Evolutionary conservation across 495 filamentous ascomycete species (phyloP).

Genomic region (Pyronema domesticum): DNA sequence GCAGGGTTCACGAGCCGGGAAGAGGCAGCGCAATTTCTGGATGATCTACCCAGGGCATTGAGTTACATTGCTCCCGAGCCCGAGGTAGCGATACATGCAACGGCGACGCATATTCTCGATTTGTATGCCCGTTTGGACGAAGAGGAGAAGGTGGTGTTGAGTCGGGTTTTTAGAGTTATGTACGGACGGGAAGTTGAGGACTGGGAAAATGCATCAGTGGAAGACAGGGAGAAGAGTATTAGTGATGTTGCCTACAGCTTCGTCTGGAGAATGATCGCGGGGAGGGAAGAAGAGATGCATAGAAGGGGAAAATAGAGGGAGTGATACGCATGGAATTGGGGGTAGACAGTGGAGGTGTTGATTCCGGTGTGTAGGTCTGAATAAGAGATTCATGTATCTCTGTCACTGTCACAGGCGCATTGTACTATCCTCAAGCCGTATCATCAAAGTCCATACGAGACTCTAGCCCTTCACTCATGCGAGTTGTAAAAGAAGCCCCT

Average conservation of each 20-base stretch:
- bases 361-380: too few species aligned
- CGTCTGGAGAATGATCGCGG: neutral
- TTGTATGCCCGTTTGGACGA: neutral
- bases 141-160: neutral
- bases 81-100: neutral
- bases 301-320: too few species aligned
- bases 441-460: too few species aligned
- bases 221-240: conserved; percentile 1
- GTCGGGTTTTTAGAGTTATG: neutral
- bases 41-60: neutral
- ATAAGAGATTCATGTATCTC: too few species aligned
- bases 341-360: too few species aligned
- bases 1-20: too few species aligned
- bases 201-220: neutral
- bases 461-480: too few species aligned
- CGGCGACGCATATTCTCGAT: neutral
- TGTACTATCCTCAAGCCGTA: too few species aligned
- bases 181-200: neutral
- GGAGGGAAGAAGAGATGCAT: neutral
- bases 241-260: neutral
- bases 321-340: too few species aligned
- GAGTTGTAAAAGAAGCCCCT: too few species aligned
- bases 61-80: neutral
- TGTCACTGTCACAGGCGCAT: too few species aligned
- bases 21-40: too few species aligned